These are phyloP conservation scores for Rutstroemia sp. DNA, from an alignment of 2,329 filamentous ascomycete species.

Conservation along the genomic window DNA sequence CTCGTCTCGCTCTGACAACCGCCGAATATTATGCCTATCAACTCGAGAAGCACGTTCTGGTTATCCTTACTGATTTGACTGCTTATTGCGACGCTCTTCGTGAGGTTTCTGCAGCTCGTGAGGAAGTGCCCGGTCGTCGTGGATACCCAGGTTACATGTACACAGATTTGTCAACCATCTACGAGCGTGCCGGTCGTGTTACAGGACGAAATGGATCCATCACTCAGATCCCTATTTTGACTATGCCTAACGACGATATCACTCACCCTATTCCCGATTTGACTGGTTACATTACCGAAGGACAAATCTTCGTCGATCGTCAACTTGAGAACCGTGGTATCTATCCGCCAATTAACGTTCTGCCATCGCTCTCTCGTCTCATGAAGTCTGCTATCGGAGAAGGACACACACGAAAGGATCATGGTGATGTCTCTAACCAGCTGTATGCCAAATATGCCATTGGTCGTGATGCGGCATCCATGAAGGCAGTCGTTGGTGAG, in stretches of 20 bases:
- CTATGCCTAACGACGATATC: slow-evolving; percentile 99
- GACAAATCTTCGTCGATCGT: slow-evolving; percentile 96
- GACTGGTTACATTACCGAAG: slow-evolving; percentile 98
- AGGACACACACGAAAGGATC: slow-evolving; percentile 91
- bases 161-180: slow-evolving; percentile 99
- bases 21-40: slow-evolving; percentile 99
- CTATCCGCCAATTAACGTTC: slow-evolving; percentile 97
- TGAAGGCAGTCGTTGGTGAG: slow-evolving; percentile 99
- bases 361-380: slow-evolving; percentile 94
- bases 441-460: slow-evolving; percentile 99
- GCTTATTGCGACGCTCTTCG: slow-evolving; percentile 98
- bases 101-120: slow-evolving; percentile 94
- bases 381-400: slow-evolving; percentile 99
- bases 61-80: slow-evolving; percentile 96
- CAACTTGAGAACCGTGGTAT: slow-evolving; percentile 92
- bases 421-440: slow-evolving; percentile 98
- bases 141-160: slow-evolving; percentile 99
- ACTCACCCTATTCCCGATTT: slow-evolving; percentile 98
- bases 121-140: slow-evolving; percentile 98
- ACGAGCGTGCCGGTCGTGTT: slow-evolving; percentile 97
- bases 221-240: slow-evolving; percentile 97
- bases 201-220: slow-evolving; percentile 96
- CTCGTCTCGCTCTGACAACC: slow-evolving; percentile 93
- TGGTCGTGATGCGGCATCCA: slow-evolving; percentile 92
- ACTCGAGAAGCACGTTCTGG: slow-evolving; percentile 98